Evolutionary conservation across 2,329 filamentous ascomycete species (phyloP), one percentile per base, ranked within the genome.

Genomic region (Trichophyton equinum): DNA sequence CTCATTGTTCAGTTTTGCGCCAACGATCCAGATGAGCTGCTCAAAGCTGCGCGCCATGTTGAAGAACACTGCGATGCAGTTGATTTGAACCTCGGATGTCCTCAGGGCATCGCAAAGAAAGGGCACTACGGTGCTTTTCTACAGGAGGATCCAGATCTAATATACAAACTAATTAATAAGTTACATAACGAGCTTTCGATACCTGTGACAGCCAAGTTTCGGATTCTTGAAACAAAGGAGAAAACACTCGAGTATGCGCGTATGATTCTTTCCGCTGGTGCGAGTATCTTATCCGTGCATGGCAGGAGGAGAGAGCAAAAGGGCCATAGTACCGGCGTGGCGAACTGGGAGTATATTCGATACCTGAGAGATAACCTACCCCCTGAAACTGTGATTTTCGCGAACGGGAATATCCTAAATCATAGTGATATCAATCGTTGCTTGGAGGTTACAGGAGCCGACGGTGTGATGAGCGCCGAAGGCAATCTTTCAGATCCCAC

Each of bases 381-480:
- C 0, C 76, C 81, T 0, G 91, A 96, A 56, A 95, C 91, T 6
- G 94, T 99, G 25, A 83, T 99, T 2, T 97, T 99, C 71, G 94
- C 94, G 2, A 99, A 99, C 72, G 94, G 94, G 11, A 99, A 99
- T 70, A 86, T 96, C 40, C 77, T 99, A 62, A 87, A 89, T 71
- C 81, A 87, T 62, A 85, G 79, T 0, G 92, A 99, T 71, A 78
- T 99, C 9, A 82, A 86, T 58, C 77, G 77, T 20, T 97, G 92
- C 69, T 76, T 99, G 20, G 82, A 85, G 57, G 89, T 81, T 3
- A 99, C 94, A 0, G 91, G 91, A 0, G 92, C 86, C 1, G 94
- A 99, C 72, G 94, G 82, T 18, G 84, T 99, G 58, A 97, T 99
- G 94, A 92, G 87, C 66, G 94, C 94, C 4, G 94, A 99, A 74